phyloP scores from a whole-genome alignment of 2,329 filamentous ascomycete genomes.

The Aspergillus ruber region DNA sequence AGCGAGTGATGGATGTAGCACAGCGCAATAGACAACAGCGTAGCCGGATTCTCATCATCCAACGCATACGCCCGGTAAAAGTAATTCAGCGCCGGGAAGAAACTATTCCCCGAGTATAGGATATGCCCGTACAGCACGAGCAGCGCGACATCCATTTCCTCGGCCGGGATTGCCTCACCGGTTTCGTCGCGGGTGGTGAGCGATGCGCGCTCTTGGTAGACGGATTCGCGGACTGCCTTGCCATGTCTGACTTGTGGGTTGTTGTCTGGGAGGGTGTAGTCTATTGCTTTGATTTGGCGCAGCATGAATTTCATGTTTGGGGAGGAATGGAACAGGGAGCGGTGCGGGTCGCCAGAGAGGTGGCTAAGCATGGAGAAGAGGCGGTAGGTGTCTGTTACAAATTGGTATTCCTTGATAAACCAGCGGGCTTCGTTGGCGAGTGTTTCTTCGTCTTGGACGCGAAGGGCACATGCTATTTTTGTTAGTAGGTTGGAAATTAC shows the following conservation, averaged over 20 bases:
- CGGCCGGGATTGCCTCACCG: conserved; percentile 29
- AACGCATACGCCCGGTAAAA: conserved; percentile 71
- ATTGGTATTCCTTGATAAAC: conserved; percentile 76
- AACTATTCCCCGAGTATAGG: conserved; percentile 74
- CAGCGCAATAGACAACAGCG: conserved; percentile 74
- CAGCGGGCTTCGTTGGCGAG: conserved; percentile 69
- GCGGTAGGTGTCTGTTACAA: conserved; percentile 74
- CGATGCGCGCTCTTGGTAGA: conserved; percentile 39
- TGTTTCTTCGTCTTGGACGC: conserved; percentile 69
- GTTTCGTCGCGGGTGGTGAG: conserved; percentile 32
- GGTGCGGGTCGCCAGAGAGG: conserved; percentile 61
- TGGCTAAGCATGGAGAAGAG: conserved; percentile 74
- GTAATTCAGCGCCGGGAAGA: conserved; percentile 78
- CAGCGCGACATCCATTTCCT: conserved; percentile 67
- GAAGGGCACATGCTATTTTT: conserved; percentile 66
- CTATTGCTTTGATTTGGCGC: conserved; percentile 84
- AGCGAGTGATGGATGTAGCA: conserved; percentile 83
- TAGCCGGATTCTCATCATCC: conserved; percentile 67
- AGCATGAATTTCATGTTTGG: conserved; percentile 86
- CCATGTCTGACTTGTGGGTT: conserved; percentile 29
- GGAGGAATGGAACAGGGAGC: conserved; percentile 64
- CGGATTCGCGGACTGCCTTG: conserved; percentile 32
- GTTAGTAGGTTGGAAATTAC: conserved; percentile 4
- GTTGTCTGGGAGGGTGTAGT: conserved; percentile 57
- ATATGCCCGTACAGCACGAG: conserved; percentile 89